A percentile compares a stretch with the other conserved stretches of the same genome.
Evolutionary conservation across 2,329 filamentous ascomycete species (phyloP).

Genomic region (Sphaerostilbella broomeana): DNA sequence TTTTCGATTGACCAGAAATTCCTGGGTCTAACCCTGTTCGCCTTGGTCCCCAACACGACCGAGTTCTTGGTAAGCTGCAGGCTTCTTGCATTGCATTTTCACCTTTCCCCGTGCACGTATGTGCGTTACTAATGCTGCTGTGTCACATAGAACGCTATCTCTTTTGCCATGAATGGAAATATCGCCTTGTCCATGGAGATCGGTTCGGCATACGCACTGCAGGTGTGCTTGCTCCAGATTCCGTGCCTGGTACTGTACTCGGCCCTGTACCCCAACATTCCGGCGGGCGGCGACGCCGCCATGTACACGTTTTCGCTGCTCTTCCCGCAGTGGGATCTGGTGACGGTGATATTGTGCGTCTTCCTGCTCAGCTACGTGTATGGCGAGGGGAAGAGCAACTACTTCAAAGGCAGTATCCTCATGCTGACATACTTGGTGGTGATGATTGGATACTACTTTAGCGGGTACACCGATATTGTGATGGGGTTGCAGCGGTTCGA

Average conservation of each 20-base stretch:
- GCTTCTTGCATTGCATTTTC: slow-evolving; percentile 9
- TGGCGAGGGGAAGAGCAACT: slow-evolving; percentile 98
- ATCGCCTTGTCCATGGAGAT: slow-evolving; percentile 99
- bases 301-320: slow-evolving; percentile 75
- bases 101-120: neutral
- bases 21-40: slow-evolving; percentile 91
- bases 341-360: slow-evolving; percentile 91
- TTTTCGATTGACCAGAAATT: slow-evolving; percentile 96
- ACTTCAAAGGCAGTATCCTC: slow-evolving; percentile 97
- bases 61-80: slow-evolving; percentile 75
- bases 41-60: slow-evolving; percentile 94
- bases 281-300: slow-evolving; percentile 32
- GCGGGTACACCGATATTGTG: slow-evolving; percentile 45
- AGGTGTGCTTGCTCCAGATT: slow-evolving; percentile 92
- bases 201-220: slow-evolving; percentile 90
- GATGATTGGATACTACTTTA: slow-evolving; percentile 84
- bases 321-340: slow-evolving; percentile 99
- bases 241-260: slow-evolving; percentile 90
- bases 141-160: slow-evolving; percentile 74
- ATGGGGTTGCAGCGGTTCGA: slow-evolving; percentile 47
- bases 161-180: slow-evolving; percentile 99
- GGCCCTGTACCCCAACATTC: slow-evolving; percentile 56
- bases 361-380: slow-evolving; percentile 97
- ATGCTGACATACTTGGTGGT: slow-evolving; percentile 91
- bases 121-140: slow-evolving; percentile 8